Evolutionary conservation across 2,329 filamentous ascomycete genomes (phyloP).

Genomic region (Metarhizium guizhouense): DNA sequence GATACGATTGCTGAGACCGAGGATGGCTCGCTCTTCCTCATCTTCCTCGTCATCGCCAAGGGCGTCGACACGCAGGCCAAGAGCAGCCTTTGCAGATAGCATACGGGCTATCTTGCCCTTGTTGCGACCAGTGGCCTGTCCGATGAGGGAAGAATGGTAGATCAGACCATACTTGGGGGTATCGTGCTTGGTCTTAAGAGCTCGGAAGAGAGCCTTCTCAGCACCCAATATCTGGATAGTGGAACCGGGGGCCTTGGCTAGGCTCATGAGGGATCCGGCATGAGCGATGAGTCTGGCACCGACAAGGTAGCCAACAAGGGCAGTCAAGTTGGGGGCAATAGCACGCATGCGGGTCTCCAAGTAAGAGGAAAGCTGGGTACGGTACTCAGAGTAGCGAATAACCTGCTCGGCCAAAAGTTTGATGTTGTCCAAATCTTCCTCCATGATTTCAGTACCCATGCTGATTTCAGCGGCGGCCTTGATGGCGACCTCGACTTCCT

Average conservation of each 20-base stretch:
- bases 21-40: slow-evolving; percentile 78
- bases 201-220: slow-evolving; percentile 97
- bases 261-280: slow-evolving; percentile 84
- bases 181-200: slow-evolving; percentile 97
- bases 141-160: slow-evolving; percentile 87
- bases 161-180: slow-evolving; percentile 97
- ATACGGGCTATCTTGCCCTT: slow-evolving; percentile 99
- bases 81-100: slow-evolving; percentile 84
- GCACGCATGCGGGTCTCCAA: slow-evolving; percentile 90
- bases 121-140: slow-evolving; percentile 94
- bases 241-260: slow-evolving; percentile 89
- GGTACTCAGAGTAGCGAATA: slow-evolving; percentile 83
- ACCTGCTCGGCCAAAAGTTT: slow-evolving; percentile 88
- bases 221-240: slow-evolving; percentile 98
- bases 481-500: slow-evolving; percentile 85
- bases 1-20: slow-evolving; percentile 64
- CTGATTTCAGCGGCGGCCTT: slow-evolving; percentile 93
- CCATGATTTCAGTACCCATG: slow-evolving; percentile 96
- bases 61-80: slow-evolving; percentile 89
- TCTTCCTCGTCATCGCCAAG: slow-evolving; percentile 58
- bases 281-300: slow-evolving; percentile 93
- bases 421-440: slow-evolving; percentile 89
- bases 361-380: slow-evolving; percentile 79
- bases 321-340: slow-evolving; percentile 91
- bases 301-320: slow-evolving; percentile 85